phyloP scores from a whole-genome alignment of 768 basidiomycete genomes.

The Lanmaoa rubissima region DNA sequence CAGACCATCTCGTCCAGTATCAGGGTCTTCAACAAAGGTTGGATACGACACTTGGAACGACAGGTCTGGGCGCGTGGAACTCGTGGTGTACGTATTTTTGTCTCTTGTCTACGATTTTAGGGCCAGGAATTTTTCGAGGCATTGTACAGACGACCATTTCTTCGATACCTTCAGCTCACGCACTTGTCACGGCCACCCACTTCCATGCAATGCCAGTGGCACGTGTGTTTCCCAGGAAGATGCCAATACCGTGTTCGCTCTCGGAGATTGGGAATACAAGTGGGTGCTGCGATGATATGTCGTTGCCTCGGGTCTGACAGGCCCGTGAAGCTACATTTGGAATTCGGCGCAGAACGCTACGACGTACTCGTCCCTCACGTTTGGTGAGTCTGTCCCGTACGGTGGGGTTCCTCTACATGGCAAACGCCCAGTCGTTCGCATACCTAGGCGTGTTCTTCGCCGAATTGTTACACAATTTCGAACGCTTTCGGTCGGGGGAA shows the following conservation, averaged over 20 bases:
- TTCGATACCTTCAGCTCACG: slow-evolving; percentile 52
- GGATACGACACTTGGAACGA: slow-evolving; percentile 40
- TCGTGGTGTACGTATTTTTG: slow-evolving; percentile 42
- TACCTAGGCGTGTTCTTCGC: slow-evolving; percentile 43
- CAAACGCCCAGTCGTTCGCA: neutral
- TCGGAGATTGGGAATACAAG: slow-evolving; percentile 62
- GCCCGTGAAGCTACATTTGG: slow-evolving; percentile 44
- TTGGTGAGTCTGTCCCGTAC: slow-evolving; percentile 31
- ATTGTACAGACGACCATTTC: slow-evolving; percentile 38
- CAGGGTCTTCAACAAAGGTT: slow-evolving; percentile 38
- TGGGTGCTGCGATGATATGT: slow-evolving; percentile 23
- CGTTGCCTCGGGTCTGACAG: neutral
- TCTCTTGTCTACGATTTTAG: neutral
- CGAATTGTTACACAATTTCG: slow-evolving; percentile 43
- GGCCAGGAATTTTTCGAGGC: neutral
- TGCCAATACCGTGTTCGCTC: slow-evolving; percentile 50
- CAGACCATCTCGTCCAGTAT: slow-evolving; percentile 36
- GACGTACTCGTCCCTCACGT: slow-evolving; percentile 43
- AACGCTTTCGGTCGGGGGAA: slow-evolving; percentile 31
- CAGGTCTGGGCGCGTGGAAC: slow-evolving; percentile 40
- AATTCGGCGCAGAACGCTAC: slow-evolving; percentile 45
- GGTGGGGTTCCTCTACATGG: neutral
- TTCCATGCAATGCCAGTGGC: slow-evolving; percentile 45
- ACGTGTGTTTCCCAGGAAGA: slow-evolving; percentile 43
- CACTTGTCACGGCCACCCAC: slow-evolving; percentile 39